Evolutionary conservation across 2,329 filamentous ascomycete species (phyloP).

Genomic region (Metarhizium anisopliae): DNA sequence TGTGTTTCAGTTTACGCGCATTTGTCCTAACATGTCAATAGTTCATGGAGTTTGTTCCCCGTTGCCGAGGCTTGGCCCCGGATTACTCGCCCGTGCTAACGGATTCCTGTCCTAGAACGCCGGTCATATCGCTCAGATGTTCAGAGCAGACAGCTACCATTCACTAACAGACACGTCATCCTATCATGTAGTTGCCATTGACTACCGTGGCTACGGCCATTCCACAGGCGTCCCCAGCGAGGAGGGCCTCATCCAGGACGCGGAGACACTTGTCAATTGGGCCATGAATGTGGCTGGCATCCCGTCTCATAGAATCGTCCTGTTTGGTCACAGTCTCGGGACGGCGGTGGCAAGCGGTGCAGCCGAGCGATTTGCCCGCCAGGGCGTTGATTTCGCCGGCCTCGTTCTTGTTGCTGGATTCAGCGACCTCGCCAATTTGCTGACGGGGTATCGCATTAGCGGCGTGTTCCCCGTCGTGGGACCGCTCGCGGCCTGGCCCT

Average conservation of each 20-base stretch:
- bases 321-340: conserved; percentile 81
- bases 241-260: conserved; percentile 71
- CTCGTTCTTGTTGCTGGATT: conserved; percentile 76
- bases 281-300: conserved; percentile 56
- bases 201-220: conserved; percentile 82
- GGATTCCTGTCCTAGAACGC: conserved; percentile 54
- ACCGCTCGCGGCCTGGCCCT: conserved; percentile 60
- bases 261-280: conserved; percentile 63
- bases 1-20: neutral
- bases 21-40: conserved; percentile 16
- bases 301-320: conserved; percentile 61
- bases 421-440: conserved; percentile 61
- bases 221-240: conserved; percentile 77
- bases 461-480: conserved; percentile 72
- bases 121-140: conserved; percentile 71
- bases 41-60: conserved; percentile 51
- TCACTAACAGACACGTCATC: conserved; percentile 62
- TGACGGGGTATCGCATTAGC: conserved; percentile 70
- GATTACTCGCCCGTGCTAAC: conserved; percentile 13
- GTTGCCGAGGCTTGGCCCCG: neutral
- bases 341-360: conserved; percentile 74
- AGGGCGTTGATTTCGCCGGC: conserved; percentile 63
- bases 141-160: conserved; percentile 70
- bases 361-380: conserved; percentile 57
- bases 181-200: conserved; percentile 77